A percentile compares a stretch with the other conserved stretches of the same genome.
Evolutionary conservation across 768 basidiomycete species (phyloP).

Genomic region (Lactarius trivialis): DNA sequence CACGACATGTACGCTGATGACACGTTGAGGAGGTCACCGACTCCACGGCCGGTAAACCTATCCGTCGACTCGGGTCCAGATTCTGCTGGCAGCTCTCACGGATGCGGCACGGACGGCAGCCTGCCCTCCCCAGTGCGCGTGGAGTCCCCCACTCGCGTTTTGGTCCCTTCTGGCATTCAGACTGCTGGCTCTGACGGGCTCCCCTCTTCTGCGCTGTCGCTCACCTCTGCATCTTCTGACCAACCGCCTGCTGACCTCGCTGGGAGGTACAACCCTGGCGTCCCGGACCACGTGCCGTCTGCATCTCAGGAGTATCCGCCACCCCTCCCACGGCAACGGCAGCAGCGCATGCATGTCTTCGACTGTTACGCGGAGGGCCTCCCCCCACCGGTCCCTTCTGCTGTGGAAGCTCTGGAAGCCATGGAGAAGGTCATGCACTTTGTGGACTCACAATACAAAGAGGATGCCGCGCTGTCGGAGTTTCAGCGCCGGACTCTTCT

Average conservation of each 20-base stretch:
- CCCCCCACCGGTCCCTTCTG: conserved; percentile 29
- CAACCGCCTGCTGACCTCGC: conserved; percentile 16
- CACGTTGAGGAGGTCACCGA: conserved; percentile 21
- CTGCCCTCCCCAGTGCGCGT: conserved; percentile 14
- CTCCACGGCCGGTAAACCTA: conserved; percentile 18
- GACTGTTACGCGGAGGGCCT: conserved; percentile 13
- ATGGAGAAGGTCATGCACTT: conserved; percentile 49
- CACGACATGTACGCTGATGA: conserved; percentile 18
- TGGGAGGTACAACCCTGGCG: conserved; percentile 13
- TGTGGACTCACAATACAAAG: conserved; percentile 39
- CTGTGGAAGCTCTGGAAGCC: conserved; percentile 48
- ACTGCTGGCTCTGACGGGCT: conserved; percentile 12
- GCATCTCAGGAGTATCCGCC: conserved; percentile 12
- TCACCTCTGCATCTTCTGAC: conserved; percentile 18
- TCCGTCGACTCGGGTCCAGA: conserved; percentile 9
- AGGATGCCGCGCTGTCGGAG: conserved; percentile 38
- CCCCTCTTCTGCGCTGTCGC: conserved; percentile 16
- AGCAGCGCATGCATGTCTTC: conserved; percentile 22
- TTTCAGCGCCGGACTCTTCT: conserved; percentile 48
- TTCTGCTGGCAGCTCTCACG: conserved; percentile 8
- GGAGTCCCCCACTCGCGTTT: conserved; percentile 7
- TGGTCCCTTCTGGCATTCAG: conserved; percentile 14
- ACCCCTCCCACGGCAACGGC: conserved; percentile 13
- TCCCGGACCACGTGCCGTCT: conserved; percentile 18
- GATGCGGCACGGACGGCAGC: conserved; percentile 16